phyloP scores from a whole-genome alignment of 805 yeast species.

The Candida taoyuanica region DNA sequence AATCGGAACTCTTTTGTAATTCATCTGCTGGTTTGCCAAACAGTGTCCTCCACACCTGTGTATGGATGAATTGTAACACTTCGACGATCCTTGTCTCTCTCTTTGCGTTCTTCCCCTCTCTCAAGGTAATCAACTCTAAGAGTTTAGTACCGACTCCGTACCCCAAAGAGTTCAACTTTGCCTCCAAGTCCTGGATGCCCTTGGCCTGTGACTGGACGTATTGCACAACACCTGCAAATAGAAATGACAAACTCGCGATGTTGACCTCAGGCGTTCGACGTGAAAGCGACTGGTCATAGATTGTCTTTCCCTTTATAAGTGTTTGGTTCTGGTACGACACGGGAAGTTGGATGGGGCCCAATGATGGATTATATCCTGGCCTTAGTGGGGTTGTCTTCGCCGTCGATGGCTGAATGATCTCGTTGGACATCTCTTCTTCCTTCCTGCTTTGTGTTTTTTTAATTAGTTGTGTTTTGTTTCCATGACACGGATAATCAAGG shows the following conservation, averaged over 20 bases:
- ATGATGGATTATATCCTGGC: conserved; percentile 26
- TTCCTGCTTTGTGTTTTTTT: background rate
- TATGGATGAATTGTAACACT: conserved; percentile 65
- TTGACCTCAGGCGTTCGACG: conserved; percentile 66
- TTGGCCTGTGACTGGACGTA: conserved; percentile 57
- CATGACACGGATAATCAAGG: too few species aligned
- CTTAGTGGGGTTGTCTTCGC: conserved; percentile 16
- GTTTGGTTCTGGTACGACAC: conserved; percentile 20
- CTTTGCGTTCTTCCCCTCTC: conserved; percentile 64
- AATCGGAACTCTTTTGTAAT: conserved; percentile 65
- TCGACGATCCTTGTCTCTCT: conserved; percentile 66
- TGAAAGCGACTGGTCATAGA: conserved; percentile 66
- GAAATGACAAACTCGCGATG: conserved; percentile 58
- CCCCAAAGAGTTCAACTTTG: conserved; percentile 65
- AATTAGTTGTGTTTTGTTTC: too few species aligned
- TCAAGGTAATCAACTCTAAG: conserved; percentile 60
- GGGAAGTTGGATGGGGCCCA: conserved; percentile 29
- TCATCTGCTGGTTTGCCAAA: conserved; percentile 75
- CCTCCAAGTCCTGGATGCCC: conserved; percentile 64
- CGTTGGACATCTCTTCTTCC: conserved; percentile 11
- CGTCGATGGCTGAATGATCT: conserved; percentile 24
- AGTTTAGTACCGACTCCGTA: conserved; percentile 71
- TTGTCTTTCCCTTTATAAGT: conserved; percentile 22
- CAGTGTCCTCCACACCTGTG: conserved; percentile 65
- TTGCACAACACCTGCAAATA: conserved; percentile 67